Conservation (phyloP, 1,284 basidiomycete genomes). For the Irpex sp. region DNA sequence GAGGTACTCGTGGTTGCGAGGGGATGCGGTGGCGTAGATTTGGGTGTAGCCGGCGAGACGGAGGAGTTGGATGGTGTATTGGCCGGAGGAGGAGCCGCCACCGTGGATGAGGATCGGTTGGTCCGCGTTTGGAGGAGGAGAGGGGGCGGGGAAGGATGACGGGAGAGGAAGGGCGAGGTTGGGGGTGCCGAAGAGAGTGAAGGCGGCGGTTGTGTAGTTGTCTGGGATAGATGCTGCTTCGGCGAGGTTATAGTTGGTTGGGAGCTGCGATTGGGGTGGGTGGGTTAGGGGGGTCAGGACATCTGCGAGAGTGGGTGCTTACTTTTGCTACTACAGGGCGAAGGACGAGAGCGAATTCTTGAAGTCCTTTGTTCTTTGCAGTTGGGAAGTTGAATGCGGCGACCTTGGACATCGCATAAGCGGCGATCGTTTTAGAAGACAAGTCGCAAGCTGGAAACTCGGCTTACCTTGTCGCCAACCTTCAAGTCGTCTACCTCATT, state of each 20-base stretch:
- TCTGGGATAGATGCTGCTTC: constrained; percentile 47
- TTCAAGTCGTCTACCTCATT: constrained; percentile 35
- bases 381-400: constrained; percentile 22
- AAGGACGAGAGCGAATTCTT: constrained; percentile 39
- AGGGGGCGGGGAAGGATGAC: constrained; percentile 31
- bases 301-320: background rate
- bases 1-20: constrained; percentile 43
- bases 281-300: background rate
- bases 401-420: constrained; percentile 1
- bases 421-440: background rate
- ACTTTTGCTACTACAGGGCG: constrained; percentile 38
- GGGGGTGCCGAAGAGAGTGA: constrained; percentile 37
- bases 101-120: constrained; percentile 51
- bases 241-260: constrained; percentile 34
- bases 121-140: constrained; percentile 30
- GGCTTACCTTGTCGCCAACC: constrained; percentile 40
- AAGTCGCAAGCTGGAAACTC: background rate
- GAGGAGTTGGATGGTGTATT: constrained; percentile 54
- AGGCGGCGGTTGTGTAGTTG: constrained; percentile 48
- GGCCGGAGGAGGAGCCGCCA: constrained; percentile 51
- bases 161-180: constrained; percentile 40
- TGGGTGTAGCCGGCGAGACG: constrained; percentile 48
- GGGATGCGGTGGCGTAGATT: constrained; percentile 49
- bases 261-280: constrained; percentile 30
- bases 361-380: constrained; percentile 35